Conservation (phyloP, 2,329 filamentous ascomycete species). For the Escovopsis sp. region DNA sequence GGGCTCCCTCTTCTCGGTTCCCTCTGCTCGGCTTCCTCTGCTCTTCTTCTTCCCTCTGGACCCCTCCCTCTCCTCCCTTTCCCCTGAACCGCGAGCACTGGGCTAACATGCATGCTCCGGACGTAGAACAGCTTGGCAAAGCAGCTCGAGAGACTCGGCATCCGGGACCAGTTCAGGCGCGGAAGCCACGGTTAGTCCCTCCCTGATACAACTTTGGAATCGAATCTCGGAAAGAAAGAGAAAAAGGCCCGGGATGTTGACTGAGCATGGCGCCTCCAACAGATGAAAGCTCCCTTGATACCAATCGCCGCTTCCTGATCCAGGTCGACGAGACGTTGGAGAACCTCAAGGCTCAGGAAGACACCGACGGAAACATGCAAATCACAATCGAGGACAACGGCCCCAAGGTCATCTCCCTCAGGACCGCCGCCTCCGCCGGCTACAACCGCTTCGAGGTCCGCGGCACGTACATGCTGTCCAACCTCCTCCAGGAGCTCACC, state of each 20-base stretch:
- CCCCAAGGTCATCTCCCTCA: conserved; percentile 76
- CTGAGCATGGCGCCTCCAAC: background rate
- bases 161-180: conserved; percentile 40
- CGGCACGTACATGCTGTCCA: conserved; percentile 94
- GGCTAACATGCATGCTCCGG: conserved; percentile 13
- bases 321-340: conserved; percentile 74
- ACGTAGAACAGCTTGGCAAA: conserved; percentile 37
- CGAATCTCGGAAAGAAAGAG: no score
- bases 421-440: conserved; percentile 74
- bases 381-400: conserved; percentile 95
- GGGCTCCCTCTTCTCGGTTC: conserved; percentile 6
- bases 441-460: conserved; percentile 81
- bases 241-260: no score
- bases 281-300: conserved; percentile 60
- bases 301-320: conserved; percentile 65
- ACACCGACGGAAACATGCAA: conserved; percentile 87
- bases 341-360: conserved; percentile 68
- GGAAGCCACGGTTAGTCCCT: conserved; percentile 40
- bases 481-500: conserved; percentile 86
- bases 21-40: no score
- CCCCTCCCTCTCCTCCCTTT: no score
- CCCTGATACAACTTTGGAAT: background rate
- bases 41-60: no score
- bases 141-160: conserved; percentile 36
- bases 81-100: background rate